These are phyloP conservation scores for Fusarium sterilihyphosum DNA, from an alignment of 2,329 filamentous ascomycete genomes.

Conservation along the genomic window DNA sequence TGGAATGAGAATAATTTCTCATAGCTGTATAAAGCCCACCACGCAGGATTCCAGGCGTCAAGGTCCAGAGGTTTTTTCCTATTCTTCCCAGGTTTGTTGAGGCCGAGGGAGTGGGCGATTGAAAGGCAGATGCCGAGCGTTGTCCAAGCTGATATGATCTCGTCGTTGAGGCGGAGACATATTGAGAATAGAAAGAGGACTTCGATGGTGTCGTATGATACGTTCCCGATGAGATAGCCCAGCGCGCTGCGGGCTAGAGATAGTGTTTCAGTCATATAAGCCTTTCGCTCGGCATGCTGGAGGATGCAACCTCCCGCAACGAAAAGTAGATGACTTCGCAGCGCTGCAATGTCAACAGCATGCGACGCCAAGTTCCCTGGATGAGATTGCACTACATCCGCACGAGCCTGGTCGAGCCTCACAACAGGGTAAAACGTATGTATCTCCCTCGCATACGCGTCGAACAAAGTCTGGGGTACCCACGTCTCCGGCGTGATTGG, in stretches of 20 bases:
- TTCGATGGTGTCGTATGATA: background rate
- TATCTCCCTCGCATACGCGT: background rate
- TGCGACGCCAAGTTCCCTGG: fast-evolving
- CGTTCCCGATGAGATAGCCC: background rate
- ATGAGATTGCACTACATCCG: background rate
- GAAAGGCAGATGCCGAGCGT: background rate
- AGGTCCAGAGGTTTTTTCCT: background rate
- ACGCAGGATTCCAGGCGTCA: background rate
- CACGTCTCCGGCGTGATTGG: background rate
- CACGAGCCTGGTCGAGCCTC: background rate
- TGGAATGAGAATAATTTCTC: conserved; percentile 1
- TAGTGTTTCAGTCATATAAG: background rate
- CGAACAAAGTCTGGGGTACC: background rate
- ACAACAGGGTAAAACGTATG: background rate
- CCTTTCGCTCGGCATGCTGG: background rate
- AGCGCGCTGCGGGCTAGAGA: background rate
- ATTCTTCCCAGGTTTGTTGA: fast-evolving
- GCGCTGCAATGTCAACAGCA: fast-evolving
- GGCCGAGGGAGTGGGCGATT: background rate
- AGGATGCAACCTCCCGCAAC: background rate
- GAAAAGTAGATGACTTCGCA: background rate
- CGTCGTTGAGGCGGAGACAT: conserved; percentile 3
- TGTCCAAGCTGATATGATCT: conserved; percentile 6
- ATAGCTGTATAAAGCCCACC: conserved; percentile 10
- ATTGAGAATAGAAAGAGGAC: background rate